phyloP scores from a whole-genome alignment of 768 basidiomycete genomes.

The Tricholoma sp. region DNA sequence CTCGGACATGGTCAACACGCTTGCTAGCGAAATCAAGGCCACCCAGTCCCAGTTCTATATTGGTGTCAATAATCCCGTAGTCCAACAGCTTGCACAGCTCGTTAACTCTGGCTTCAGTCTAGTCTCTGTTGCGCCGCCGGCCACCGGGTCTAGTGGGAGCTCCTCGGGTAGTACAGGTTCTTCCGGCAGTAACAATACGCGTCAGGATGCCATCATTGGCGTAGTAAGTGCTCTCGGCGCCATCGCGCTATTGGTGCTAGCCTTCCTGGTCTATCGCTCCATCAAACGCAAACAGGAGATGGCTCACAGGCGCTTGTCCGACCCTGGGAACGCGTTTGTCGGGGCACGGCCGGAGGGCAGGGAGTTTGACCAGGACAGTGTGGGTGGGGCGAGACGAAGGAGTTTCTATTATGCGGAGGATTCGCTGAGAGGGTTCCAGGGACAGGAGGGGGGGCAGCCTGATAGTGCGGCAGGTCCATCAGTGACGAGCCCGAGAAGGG shows the following conservation, averaged over 20 bases:
- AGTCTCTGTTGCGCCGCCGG: slow-evolving; percentile 37
- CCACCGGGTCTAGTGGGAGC: slow-evolving; percentile 17
- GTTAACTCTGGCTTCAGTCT: slow-evolving; percentile 69
- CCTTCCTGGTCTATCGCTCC: slow-evolving; percentile 66
- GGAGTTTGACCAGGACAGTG: slow-evolving; percentile 72
- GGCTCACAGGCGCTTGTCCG: slow-evolving; percentile 69
- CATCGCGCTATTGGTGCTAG: slow-evolving; percentile 66
- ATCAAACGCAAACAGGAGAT: slow-evolving; percentile 62
- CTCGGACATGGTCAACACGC: slow-evolving; percentile 41
- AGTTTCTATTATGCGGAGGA: slow-evolving; percentile 90
- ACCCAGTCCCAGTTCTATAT: slow-evolving; percentile 63
- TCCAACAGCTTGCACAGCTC: slow-evolving; percentile 54
- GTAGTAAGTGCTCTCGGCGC: slow-evolving; percentile 81
- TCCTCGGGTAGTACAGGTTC: slow-evolving; percentile 22
- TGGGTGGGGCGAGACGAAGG: slow-evolving; percentile 66
- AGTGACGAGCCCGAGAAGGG: slow-evolving; percentile 53
- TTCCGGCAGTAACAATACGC: slow-evolving; percentile 35
- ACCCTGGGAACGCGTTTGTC: slow-evolving; percentile 31
- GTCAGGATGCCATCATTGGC: slow-evolving; percentile 87
- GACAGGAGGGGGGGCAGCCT: slow-evolving; percentile 30
- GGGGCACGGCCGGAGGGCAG: slow-evolving; percentile 59
- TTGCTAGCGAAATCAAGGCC: slow-evolving; percentile 62
- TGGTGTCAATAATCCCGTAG: slow-evolving; percentile 36
- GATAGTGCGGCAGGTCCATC: slow-evolving; percentile 26
- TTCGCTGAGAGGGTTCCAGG: slow-evolving; percentile 58